Evolutionary conservation across 305 asterid genomes (phyloP).

Genomic region (Ilex paraguariensis): DNA sequence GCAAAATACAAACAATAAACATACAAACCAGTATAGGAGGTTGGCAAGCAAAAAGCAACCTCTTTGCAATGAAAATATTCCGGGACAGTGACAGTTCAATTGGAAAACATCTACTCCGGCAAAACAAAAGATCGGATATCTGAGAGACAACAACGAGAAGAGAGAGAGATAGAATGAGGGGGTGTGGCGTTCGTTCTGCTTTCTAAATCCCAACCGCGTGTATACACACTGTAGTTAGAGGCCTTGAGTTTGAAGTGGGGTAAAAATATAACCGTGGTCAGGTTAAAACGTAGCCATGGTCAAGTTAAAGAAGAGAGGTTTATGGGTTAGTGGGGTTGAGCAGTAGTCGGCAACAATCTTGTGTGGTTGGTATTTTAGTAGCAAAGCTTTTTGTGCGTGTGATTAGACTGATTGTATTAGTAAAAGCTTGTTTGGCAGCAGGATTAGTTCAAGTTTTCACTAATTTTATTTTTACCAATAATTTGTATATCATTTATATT

Average conservation of each 20-base stretch:
- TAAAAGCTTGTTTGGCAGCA: too few relatives aligned
- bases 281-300: slow-evolving; percentile 9
- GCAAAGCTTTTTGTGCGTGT: too few relatives aligned
- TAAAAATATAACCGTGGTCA: slow-evolving; percentile 54
- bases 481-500: too few relatives aligned
- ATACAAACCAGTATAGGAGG: slow-evolving; percentile 23
- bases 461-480: too few relatives aligned
- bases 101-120: slow-evolving; percentile 11
- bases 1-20: slow-evolving; percentile 10
- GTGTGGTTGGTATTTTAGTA: too few relatives aligned
- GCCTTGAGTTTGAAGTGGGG: slow-evolving; percentile 15
- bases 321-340: too few relatives aligned
- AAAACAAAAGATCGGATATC: slow-evolving; percentile 13
- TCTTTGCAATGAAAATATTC: background rate
- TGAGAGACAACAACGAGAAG: slow-evolving; percentile 14
- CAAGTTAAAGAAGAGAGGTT: too few relatives aligned
- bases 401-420: too few relatives aligned
- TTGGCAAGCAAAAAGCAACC: background rate
- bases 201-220: slow-evolving; percentile 38
- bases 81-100: slow-evolving; percentile 6
- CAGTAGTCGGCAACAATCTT: too few relatives aligned
- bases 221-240: slow-evolving; percentile 20
- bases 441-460: too few relatives aligned
- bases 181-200: slow-evolving; percentile 3
- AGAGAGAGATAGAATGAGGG: slow-evolving; percentile 5